A percentile compares a stretch with the other conserved stretches of the same genome.
Conservation (phyloP, 345 rosid genomes). For the Hypericum androsaemum region DNA sequence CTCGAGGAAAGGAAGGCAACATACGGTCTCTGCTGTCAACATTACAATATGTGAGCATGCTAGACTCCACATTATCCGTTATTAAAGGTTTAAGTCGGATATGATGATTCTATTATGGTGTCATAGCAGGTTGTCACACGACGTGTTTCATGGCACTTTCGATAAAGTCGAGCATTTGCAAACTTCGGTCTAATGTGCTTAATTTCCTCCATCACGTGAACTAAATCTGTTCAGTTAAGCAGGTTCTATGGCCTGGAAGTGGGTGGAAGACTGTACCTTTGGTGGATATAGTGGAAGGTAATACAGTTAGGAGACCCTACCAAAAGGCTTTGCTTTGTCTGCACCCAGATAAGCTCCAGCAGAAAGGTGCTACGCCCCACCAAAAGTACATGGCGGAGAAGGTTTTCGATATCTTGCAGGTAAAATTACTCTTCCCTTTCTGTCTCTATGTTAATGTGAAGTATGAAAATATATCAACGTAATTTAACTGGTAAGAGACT, state of each 20-base stretch:
- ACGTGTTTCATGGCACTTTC: too few species aligned
- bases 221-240: slow-evolving; percentile 3
- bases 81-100: too few species aligned
- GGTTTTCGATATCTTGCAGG: slow-evolving; percentile 84
- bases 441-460: too few species aligned
- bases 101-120: too few species aligned
- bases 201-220: not conserved
- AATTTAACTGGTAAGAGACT: too few species aligned
- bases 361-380: slow-evolving; percentile 60
- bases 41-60: slow-evolving; percentile 65
- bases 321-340: slow-evolving; percentile 79
- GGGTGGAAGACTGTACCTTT: slow-evolving; percentile 91
- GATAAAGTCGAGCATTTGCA: too few species aligned
- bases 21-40: slow-evolving; percentile 90
- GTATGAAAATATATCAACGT: too few species aligned
- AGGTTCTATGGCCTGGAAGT: slow-evolving; percentile 84
- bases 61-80: too few species aligned
- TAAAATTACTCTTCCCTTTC: slow-evolving; percentile 10
- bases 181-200: too few species aligned
- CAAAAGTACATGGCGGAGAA: slow-evolving; percentile 66
- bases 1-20: slow-evolving; percentile 70
- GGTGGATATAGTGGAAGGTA: slow-evolving; percentile 76
- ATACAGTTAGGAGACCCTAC: slow-evolving; percentile 72
- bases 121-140: too few species aligned
- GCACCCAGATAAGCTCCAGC: slow-evolving; percentile 95